Base-by-base conservation (phyloP, 768 basidiomycete species). In the Sutorius australiensis region DNA sequence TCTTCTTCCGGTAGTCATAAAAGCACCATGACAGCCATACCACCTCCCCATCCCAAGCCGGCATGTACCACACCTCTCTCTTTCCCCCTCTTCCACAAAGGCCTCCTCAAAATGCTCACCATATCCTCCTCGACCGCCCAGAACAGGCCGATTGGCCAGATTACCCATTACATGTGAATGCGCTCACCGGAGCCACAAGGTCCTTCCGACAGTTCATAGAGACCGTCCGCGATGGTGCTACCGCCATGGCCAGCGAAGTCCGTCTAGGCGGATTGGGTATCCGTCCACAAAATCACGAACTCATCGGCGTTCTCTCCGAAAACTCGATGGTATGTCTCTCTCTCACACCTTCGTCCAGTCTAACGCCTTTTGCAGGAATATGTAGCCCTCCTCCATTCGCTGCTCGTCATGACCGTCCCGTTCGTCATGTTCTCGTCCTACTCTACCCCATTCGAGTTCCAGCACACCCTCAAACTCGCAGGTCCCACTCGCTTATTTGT, bases 241-340 rank as follows among this genome's bases (percentile, higher is more conserved):
- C 85, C 0, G 84, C 79, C 0, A 72, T 89, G 12, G 78, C 71
- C 3, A 64, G 70, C n/a, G 73, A 79, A 6, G 53, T 69, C 12
- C 57, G 69, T 0, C 64, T 77, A 16, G 85, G 85, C 0, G 86
- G 88, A 0, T 70, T 87, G 1, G 85, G 78, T 0, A 62, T 90
- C 11, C 61, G 67, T 6, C 65, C 67, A 0, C 72, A 71, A 38
- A 72, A 77, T 17, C 74, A 73, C 0, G 83, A 86, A 48, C 79
- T 88, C 21, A 74, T 89, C 17, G 89, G 86, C 6, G 79, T 91
- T 14, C 77, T 89, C 62, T 81, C 80, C 66, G 77, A 84, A 42
- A 91, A 90, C 62, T 83, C 79, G 33, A 62, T 83, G 65, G 89
- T 87, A 67, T 66, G 6, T 14, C 42, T 36, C 32, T 46, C 30